Percentiles rank a stretch among this genome's conserved stretches.
phyloP scores from a whole-genome alignment of 352 stramenopile genomes.

The Pythium grandisporangium region DNA sequence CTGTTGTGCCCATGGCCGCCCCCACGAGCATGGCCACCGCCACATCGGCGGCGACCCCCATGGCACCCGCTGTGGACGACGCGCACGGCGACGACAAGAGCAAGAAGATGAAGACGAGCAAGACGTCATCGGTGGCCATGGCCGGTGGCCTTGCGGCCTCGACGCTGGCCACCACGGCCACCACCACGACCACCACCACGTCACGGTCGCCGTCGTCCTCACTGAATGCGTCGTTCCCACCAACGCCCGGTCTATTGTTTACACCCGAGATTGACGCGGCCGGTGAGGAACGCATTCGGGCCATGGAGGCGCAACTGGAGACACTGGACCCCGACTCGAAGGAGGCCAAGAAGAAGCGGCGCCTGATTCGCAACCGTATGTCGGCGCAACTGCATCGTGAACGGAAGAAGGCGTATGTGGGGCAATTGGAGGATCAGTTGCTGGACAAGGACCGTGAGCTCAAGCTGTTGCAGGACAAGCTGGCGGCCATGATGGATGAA shows the following conservation, averaged over 20 bases:
- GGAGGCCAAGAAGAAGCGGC: conserved; percentile 86
- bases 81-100: conserved; percentile 19
- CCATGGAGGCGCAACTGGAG: conserved; percentile 79
- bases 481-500: conserved; percentile 60
- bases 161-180: background rate
- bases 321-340: conserved; percentile 82
- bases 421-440: conserved; percentile 77
- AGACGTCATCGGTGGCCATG: conserved; percentile 24
- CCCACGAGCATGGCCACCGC: conserved; percentile 1
- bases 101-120: conserved; percentile 79
- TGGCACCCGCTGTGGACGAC: conserved; percentile 8
- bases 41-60: background rate
- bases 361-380: conserved; percentile 84
- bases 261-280: conserved; percentile 46
- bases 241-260: conserved; percentile 14
- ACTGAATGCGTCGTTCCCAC: too few species aligned
- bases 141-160: conserved; percentile 9
- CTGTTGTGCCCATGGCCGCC: too few species aligned
- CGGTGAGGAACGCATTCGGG: conserved; percentile 67
- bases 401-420: conserved; percentile 85
- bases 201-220: conserved; percentile 9
- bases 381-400: conserved; percentile 81
- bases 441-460: conserved; percentile 77
- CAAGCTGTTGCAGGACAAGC: conserved; percentile 59
- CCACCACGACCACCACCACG: conserved; percentile 5